Base-by-base conservation (phyloP, 345 rosid species). In the Camelina neglecta region DNA sequence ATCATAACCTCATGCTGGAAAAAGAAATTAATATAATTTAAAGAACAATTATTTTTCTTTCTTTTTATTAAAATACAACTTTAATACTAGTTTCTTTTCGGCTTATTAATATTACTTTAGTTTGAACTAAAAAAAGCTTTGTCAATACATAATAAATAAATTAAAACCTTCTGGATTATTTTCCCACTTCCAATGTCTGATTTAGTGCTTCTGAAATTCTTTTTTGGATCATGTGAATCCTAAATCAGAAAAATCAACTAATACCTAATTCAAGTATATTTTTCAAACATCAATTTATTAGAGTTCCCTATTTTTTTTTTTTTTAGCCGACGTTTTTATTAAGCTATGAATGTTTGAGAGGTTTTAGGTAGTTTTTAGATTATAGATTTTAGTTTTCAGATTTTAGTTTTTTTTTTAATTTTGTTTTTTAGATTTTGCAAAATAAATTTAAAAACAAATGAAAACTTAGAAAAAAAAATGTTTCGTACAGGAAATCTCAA, bases 211-310 rank as follows among this genome's bases (percentile, higher is more conserved):
- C 60, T 55, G 44, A 26, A 23, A 42, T 55, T 23, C 51, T 44
- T 63, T 69, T 76, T 76, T 62, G 80, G 71, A 76, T 76, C 80
- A 76, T 56, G 75, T 56, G 80, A 76, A 70, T 76, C 58, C 69
- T 60, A 53, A 60, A 51, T 75, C 67, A 68, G 67, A 65, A 60
- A 12, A 75, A 67, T 51, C 31, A 39, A 67, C 8, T 48, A 58
- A 23, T 58, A 15, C 18, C 24, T 13, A 31, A 11, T 58, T 59
- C 26, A 18, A 18, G 23, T 7, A 36, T 11, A n/a, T 21, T 47
- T 23, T n/a, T 35, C 38, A 35, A 35, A 23, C 12, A 44, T 20
- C 2, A 10, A 7, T 23, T 7, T 38, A 12, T 12, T 11, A 18
- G 41, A 18, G 5, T 70, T 63, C 13, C 24, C 54, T 44, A 3